Conservation (phyloP, 345 rosid genomes). For the Aquilaria malaccensis region DNA sequence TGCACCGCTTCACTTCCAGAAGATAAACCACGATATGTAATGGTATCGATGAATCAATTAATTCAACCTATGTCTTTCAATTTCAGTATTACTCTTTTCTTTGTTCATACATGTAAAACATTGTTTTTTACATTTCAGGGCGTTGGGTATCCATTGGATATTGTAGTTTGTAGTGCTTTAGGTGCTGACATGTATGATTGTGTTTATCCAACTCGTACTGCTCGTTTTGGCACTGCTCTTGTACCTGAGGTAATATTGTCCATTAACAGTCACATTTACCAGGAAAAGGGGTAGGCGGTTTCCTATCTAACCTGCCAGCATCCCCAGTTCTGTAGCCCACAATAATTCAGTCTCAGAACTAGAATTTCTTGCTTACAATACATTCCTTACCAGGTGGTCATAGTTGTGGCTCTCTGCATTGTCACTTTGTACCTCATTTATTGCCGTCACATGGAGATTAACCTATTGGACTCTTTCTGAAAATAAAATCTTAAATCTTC, state of each 20-base stretch:
- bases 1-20: constrained; percentile 74
- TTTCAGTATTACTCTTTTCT: neutral
- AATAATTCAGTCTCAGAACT: too few relatives aligned
- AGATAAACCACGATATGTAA: constrained; percentile 79
- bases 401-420: too few relatives aligned
- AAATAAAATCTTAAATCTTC: too few relatives aligned
- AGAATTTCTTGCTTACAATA: too few relatives aligned
- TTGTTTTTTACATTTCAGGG: constrained; percentile 38
- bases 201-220: constrained; percentile 82
- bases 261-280: neutral
- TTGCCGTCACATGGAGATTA: too few relatives aligned
- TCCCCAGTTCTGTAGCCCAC: too few relatives aligned
- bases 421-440: too few relatives aligned
- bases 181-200: constrained; percentile 87
- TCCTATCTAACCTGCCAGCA: too few relatives aligned
- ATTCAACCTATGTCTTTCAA: neutral
- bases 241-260: constrained; percentile 54
- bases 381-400: too few relatives aligned
- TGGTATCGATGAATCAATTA: constrained; percentile 32
- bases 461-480: too few relatives aligned
- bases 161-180: constrained; percentile 80
- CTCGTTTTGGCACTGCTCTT: constrained; percentile 78
- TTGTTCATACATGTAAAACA: constrained; percentile 1
- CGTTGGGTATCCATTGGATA: constrained; percentile 76
- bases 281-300: neutral